Conservation (phyloP, 805 yeast species). For the Metschnikowia koreensis region DNA sequence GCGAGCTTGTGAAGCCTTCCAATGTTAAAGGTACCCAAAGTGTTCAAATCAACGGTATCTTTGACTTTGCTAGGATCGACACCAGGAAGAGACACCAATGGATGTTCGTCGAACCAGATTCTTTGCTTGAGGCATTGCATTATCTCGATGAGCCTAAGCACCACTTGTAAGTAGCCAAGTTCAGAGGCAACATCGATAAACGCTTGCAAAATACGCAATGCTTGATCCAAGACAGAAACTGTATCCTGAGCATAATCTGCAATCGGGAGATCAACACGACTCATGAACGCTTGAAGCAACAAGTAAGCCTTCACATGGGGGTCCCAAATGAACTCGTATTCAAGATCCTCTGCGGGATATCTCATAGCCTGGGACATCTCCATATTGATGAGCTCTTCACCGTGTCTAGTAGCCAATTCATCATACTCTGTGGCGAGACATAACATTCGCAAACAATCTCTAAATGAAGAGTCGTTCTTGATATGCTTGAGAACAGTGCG, state of each 20-base stretch:
- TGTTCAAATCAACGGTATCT: slow-evolving; percentile 29
- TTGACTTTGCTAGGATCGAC: slow-evolving; percentile 10
- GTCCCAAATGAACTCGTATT: slow-evolving; percentile 73
- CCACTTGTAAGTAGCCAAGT: slow-evolving; percentile 65
- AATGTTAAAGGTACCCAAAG: slow-evolving; percentile 42
- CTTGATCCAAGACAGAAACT: slow-evolving; percentile 87
- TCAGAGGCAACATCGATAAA: slow-evolving; percentile 88
- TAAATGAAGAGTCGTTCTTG: slow-evolving; percentile 33
- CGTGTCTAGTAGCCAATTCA: slow-evolving; percentile 87
- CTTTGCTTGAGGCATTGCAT: slow-evolving; percentile 91
- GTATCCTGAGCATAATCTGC: slow-evolving; percentile 96
- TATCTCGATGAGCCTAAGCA: slow-evolving; percentile 57
- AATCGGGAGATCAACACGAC: slow-evolving; percentile 77
- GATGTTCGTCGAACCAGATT: slow-evolving; percentile 79
- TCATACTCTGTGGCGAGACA: slow-evolving; percentile 77
- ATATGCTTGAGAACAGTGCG: slow-evolving; percentile 39
- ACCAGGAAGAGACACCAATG: slow-evolving; percentile 58
- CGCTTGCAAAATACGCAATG: slow-evolving; percentile 91
- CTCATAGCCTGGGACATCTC: slow-evolving; percentile 58
- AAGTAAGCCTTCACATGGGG: slow-evolving; percentile 80
- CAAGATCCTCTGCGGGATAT: slow-evolving; percentile 53
- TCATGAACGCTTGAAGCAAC: slow-evolving; percentile 69
- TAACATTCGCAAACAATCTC: slow-evolving; percentile 60
- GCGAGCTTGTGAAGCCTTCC: slow-evolving; percentile 36
- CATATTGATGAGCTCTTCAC: slow-evolving; percentile 72